Evolutionary conservation across 805 yeast genomes (phyloP), one percentile per base, ranked within the genome.

Genomic region (Debaryomyces prosopidis): DNA sequence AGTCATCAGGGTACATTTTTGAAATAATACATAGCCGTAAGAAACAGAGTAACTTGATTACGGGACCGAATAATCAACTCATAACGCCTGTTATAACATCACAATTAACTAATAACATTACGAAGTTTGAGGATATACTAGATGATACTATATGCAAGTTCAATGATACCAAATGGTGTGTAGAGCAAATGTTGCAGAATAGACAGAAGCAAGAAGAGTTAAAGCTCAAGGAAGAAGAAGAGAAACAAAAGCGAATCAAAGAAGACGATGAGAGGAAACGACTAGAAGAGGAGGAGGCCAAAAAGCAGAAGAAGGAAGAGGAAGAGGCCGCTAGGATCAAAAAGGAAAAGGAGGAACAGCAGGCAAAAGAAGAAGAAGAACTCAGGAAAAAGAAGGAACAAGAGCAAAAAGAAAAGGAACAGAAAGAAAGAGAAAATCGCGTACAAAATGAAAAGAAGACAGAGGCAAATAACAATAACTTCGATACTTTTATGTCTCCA

Each of bases 161-260:
- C 48, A 71, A 71, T 51, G 76, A 72, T 41, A 69, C 75, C 2
- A 56, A 60, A 32, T 72, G 77, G 77, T 72, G 76, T 45, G 57
- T 72, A 4, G 75, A 65, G 44, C 70, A 65, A 47, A 71, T 72
- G 41, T 54, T 71, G 27, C 75, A 72, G 50, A 70, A 62, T 54
- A 68, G 63, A 50, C 75, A 69, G 51, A 60, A 62, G 36, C 74
- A 70, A 48, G 75, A 71, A 49, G 75, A 71, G 50, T 43, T 65
- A 52, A 68, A 66, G 53, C 37, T 65, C 17, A 64, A 65, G 49
- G 71, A 66, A 46, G 73, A 68, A 47, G 43, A 58, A 47, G 72
- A 67, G 40, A 51, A 62, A 35, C 69, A 57, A 43, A 50, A 48
- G 46, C 49, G 47, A 18, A 46, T 49, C 31, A 48, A 54, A 23